Percentiles rank a stretch among this genome's conserved stretches.
phyloP scores from a whole-genome alignment of 805 yeast species.

The Kuraishia hungarica region DNA sequence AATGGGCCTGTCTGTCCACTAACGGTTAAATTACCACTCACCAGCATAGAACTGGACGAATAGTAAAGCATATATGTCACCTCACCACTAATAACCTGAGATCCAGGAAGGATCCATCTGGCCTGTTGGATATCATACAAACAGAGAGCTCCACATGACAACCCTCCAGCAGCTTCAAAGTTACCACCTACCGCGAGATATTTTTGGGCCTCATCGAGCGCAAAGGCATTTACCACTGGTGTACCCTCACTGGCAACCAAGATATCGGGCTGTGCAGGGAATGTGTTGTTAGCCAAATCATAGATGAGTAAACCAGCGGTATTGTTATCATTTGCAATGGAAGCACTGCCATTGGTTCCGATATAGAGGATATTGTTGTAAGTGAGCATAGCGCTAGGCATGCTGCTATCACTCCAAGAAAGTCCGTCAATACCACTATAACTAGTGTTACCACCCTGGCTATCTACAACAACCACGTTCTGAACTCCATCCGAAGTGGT shows the following conservation, averaged over 20 bases:
- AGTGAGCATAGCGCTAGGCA: conserved; percentile 22
- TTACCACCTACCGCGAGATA: conserved; percentile 65
- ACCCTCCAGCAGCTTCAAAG: conserved; percentile 49
- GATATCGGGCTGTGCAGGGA: conserved; percentile 42
- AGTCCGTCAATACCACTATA: conserved; percentile 3
- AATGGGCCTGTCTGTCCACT: conserved; percentile 31
- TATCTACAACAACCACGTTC: conserved; percentile 15
- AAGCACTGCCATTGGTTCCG: conserved; percentile 33
- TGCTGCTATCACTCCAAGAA: conserved; percentile 11
- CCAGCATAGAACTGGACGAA: conserved; percentile 25
- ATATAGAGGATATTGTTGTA: conserved; percentile 32
- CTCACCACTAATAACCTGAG: conserved; percentile 35
- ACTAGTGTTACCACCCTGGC: not conserved
- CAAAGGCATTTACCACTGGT: conserved; percentile 30
- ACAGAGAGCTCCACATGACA: conserved; percentile 58
- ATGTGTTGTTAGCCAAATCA: conserved; percentile 31
- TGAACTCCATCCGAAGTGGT: conserved; percentile 8
- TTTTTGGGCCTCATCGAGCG: conserved; percentile 28
- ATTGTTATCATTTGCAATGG: conserved; percentile 7
- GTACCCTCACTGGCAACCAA: conserved; percentile 25
- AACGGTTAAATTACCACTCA: conserved; percentile 45
- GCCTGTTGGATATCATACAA: conserved; percentile 45
- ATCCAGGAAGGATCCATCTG: conserved; percentile 43
- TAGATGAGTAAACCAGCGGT: conserved; percentile 44
- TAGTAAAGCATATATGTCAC: conserved; percentile 46